Evolutionary conservation across 1,284 basidiomycete species (phyloP).

Genomic region (Moniliophthora roreri): DNA sequence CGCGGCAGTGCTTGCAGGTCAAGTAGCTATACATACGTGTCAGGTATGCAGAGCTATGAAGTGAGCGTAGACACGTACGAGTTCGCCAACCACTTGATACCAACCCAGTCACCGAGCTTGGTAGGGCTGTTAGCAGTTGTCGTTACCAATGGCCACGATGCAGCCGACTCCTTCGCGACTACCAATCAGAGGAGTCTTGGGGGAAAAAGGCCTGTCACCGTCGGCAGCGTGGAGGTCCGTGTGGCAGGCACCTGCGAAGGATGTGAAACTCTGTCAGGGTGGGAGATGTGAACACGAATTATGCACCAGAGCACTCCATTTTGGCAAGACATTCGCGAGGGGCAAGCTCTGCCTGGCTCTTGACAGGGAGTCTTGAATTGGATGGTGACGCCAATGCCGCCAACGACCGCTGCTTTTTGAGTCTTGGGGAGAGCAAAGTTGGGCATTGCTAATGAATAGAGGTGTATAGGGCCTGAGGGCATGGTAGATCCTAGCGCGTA

Average conservation of each 20-base stretch:
- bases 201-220: constrained; percentile 72
- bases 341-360: constrained; percentile 61
- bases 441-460: neutral
- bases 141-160: constrained; percentile 76
- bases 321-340: constrained; percentile 84
- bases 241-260: constrained; percentile 47
- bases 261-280: neutral
- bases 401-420: constrained; percentile 64
- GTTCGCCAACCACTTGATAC: constrained; percentile 85
- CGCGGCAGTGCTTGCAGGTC: constrained; percentile 75
- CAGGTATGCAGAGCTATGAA: neutral
- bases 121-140: constrained; percentile 62
- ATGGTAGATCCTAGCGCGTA: no score
- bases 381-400: constrained; percentile 40
- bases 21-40: constrained; percentile 31
- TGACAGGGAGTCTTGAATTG: constrained; percentile 60
- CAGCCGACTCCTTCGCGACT: constrained; percentile 83
- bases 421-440: constrained; percentile 51
- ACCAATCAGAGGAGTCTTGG: constrained; percentile 76
- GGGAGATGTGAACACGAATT: neutral
- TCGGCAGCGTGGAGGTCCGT: constrained; percentile 77
- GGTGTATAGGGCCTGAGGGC: neutral
- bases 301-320: constrained; percentile 68
- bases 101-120: constrained; percentile 79
- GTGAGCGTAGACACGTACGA: constrained; percentile 39